Evolutionary conservation across 2,329 filamentous ascomycete species (phyloP).

Genomic region (Apiospora arundinis): DNA sequence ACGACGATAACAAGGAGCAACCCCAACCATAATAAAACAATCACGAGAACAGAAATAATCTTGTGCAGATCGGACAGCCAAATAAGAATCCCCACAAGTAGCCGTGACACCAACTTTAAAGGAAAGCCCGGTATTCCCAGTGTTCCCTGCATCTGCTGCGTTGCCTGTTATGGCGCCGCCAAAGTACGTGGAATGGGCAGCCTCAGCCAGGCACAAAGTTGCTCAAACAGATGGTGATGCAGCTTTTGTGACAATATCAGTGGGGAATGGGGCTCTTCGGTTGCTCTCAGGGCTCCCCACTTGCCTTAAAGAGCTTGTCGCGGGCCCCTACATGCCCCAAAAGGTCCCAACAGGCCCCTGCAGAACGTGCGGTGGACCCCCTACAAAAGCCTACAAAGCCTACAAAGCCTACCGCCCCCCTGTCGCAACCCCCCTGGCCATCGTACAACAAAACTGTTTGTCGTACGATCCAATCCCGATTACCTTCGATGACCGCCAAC

Average conservation of each 20-base stretch:
- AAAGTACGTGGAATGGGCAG: neutral
- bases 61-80: conserved; percentile 5
- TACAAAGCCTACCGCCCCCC: neutral
- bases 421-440: neutral
- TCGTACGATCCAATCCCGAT: conserved; percentile 18
- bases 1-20: conserved; percentile 14
- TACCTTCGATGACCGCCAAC: conserved; percentile 12
- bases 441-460: neutral
- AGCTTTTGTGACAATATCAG: neutral
- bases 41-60: neutral
- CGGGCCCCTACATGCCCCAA: neutral
- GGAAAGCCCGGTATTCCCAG: neutral
- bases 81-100: conserved; percentile 7
- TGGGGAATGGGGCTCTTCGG: neutral
- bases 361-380: neutral
- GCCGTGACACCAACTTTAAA: conserved; percentile 11
- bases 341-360: neutral
- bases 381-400: too few species aligned
- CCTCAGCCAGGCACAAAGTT: neutral
- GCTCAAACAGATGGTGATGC: conserved; percentile 14
- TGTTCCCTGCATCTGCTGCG: neutral
- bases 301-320: neutral
- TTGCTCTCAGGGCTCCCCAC: neutral
- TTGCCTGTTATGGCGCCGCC: neutral
- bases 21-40: neutral